Evolutionary conservation across 1,284 basidiomycete species (phyloP), one percentile per base, ranked within the genome.

Genomic region (Ustilago nuda): DNA sequence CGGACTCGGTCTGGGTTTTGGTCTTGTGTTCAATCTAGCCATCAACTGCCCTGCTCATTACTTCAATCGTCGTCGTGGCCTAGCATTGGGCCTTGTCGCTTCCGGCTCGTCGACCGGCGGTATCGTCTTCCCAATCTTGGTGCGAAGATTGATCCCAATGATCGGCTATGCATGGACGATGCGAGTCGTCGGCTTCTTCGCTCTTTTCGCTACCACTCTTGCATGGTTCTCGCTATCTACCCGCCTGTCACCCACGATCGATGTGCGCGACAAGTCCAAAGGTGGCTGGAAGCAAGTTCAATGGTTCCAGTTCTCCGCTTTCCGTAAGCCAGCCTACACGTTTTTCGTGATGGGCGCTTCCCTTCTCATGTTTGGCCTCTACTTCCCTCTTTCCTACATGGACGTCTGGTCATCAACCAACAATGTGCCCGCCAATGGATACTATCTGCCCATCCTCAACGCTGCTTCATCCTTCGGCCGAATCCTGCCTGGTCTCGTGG

Each of bases 401-500:
- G 73, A 76, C 48, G 73, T 75, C 3, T 75, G 66, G 66, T 68
- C 69, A 4, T 61, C 65, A 39, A 43, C 56, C 13, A 43, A 68
- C 61, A 61, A 62, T 41, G 41, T 72, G 6, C 66, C 66, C 3
- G 69, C 63, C 39, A 65, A 60, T 32, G 65, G 69, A 35, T 82
- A 82, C 63, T 71, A 76, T 46, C 56, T 82, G 2, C 60, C 80
- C 41, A 76, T 83, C 50, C 56, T 81, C 46, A 83, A 83, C 52
- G 79, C 79, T 33, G 64, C 73, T 23, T 75, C 68, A 2, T 70
- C 75, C 5, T 66, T 86, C 19, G 85, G 86, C n/a, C 86, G 87
- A 45, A 80, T 86, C 27, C 35, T 80, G 5, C 78, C 86, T 12
- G 86, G 85, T 46, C 58, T 85, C 7, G 45, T 86, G 1, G 86